A percentile compares a stretch with the other conserved stretches of the same genome.
Evolutionary conservation across 257 asterid genomes (phyloP).

Genomic region (Capsicum chinense): DNA sequence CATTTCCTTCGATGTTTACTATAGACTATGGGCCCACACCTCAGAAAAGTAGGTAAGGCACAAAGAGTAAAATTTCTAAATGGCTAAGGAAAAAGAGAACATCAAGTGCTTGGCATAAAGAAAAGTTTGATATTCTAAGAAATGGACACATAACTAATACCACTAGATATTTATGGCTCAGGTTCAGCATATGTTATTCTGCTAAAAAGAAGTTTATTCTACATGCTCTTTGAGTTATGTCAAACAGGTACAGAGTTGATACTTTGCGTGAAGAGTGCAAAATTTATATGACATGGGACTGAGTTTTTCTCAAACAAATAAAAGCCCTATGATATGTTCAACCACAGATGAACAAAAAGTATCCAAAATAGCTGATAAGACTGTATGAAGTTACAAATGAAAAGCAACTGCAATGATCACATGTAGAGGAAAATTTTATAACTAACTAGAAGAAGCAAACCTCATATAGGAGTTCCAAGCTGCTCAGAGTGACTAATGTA

Average conservation of each 20-base stretch:
- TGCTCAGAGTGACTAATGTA: slow-evolving; percentile 75
- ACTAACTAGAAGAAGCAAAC: slow-evolving; percentile 42
- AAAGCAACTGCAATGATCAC: background rate
- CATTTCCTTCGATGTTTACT: background rate
- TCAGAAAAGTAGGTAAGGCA: background rate
- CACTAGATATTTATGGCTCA: background rate
- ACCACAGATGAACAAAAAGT: background rate
- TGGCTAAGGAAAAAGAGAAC: slow-evolving; percentile 7
- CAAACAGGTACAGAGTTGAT: background rate
- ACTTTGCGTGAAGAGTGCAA: background rate
- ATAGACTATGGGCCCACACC: background rate
- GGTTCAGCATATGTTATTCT: slow-evolving; percentile 9
- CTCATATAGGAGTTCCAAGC: slow-evolving; percentile 89
- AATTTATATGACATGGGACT: background rate
- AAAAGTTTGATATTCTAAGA: background rate
- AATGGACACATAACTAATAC: background rate
- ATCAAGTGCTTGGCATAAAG: background rate
- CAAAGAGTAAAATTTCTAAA: background rate
- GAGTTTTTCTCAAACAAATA: background rate
- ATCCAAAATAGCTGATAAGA: slow-evolving; percentile 16
- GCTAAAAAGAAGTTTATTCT: background rate
- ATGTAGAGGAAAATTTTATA: slow-evolving; percentile 22
- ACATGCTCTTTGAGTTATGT: background rate
- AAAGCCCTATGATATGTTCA: background rate
- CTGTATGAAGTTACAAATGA: background rate